A percentile compares a stretch with the other conserved stretches of the same genome.
Evolutionary conservation across 2,329 filamentous ascomycete species (phyloP).

Genomic region (Beauveria brongniartii): DNA sequence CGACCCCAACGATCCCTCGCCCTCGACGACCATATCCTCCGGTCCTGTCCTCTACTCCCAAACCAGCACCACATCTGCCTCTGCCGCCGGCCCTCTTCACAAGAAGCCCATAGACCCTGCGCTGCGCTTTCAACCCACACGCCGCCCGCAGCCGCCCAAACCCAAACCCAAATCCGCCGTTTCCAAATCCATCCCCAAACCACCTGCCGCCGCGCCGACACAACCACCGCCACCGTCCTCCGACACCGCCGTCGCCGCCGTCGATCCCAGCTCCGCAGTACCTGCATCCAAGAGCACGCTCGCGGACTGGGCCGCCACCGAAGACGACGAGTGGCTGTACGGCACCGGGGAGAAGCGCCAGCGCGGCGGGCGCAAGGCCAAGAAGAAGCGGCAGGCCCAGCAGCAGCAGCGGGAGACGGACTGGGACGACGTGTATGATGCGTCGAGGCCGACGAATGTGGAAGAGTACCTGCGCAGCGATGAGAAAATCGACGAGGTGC

Average conservation of each 20-base stretch:
- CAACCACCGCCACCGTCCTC: slow-evolving; percentile 26
- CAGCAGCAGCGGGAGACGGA: slow-evolving; percentile 53
- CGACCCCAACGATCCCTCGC: slow-evolving; percentile 43
- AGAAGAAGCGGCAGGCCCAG: slow-evolving; percentile 54
- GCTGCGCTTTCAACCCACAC: slow-evolving; percentile 80
- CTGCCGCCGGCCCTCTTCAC: slow-evolving; percentile 36
- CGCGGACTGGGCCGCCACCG: slow-evolving; percentile 71
- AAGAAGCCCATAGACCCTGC: slow-evolving; percentile 56
- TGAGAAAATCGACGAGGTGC: slow-evolving; percentile 69
- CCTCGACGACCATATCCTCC: slow-evolving; percentile 61
- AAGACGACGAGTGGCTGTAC: slow-evolving; percentile 77
- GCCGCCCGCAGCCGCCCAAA: slow-evolving; percentile 52
- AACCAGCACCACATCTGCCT: slow-evolving; percentile 38
- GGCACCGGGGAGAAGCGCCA: slow-evolving; percentile 55
- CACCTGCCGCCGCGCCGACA: slow-evolving; percentile 18
- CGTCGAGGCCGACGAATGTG: slow-evolving; percentile 71
- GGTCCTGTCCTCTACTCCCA: slow-evolving; percentile 59
- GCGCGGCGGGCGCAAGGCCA: slow-evolving; percentile 71
- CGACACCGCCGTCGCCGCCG: slow-evolving; percentile 27
- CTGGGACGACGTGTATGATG: slow-evolving; percentile 91
- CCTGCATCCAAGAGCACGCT: slow-evolving; percentile 54
- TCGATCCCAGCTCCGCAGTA: slow-evolving; percentile 27
- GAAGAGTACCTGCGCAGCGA: slow-evolving; percentile 80
- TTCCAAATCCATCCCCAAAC: slow-evolving; percentile 32
- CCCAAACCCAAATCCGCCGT: slow-evolving; percentile 52